Conservation (phyloP, 192 early-diverging fungal genomes). For the Rhizophagus clarus region DNA sequence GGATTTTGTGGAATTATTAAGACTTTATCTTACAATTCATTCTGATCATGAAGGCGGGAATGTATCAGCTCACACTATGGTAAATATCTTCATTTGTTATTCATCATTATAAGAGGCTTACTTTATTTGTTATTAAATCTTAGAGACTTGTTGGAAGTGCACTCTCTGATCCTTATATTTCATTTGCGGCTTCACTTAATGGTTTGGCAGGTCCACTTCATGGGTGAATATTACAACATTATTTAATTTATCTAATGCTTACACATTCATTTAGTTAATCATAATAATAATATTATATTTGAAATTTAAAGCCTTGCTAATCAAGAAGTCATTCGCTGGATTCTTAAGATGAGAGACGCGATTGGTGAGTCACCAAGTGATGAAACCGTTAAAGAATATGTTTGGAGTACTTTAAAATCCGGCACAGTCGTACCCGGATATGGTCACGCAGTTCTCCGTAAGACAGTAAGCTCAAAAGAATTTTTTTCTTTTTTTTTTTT, state of each 20-base stretch:
- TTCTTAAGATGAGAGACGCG: constrained; percentile 86
- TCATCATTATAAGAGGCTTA: not conserved
- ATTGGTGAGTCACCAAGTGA: constrained; percentile 83
- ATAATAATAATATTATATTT: not conserved
- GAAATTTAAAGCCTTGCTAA: constrained; percentile 74
- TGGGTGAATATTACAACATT: constrained; percentile 49
- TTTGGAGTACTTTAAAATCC: constrained; percentile 93
- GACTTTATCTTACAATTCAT: constrained; percentile 99
- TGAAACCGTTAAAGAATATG: constrained; percentile 93
- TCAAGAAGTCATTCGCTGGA: constrained; percentile 99
- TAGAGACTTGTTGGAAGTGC: constrained; percentile 87
- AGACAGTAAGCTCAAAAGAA: constrained; percentile 37
- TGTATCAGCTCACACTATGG: constrained; percentile 95
- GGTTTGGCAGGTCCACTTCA: constrained; percentile 98
- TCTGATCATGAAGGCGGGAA: constrained; percentile 99
- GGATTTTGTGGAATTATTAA: constrained; percentile 96
- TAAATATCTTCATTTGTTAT: not conserved
- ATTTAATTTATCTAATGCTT: not conserved
- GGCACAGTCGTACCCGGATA: constrained; percentile 98
- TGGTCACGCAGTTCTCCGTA: constrained; percentile 97
- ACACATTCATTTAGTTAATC: not conserved
- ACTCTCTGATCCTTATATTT: constrained; percentile 98
- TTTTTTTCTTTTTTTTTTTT: not conserved
- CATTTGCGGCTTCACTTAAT: constrained; percentile 95
- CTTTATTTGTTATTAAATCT: constrained; percentile 6